These are phyloP conservation scores for Arthroderma sp. DNA, from an alignment of 2,329 filamentous ascomycete genomes.

Conservation along the genomic window DNA sequence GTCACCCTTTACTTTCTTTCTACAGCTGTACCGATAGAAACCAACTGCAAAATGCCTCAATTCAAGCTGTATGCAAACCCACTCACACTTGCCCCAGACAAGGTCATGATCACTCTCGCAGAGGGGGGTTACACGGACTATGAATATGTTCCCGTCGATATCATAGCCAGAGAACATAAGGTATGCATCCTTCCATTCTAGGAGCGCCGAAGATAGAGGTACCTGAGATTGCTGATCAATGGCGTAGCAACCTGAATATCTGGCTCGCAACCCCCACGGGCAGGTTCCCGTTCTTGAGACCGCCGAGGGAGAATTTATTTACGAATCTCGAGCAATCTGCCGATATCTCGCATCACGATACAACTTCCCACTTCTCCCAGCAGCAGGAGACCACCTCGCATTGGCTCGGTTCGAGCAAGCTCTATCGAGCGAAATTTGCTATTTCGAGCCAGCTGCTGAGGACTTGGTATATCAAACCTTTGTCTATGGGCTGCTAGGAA, in stretches of 20 bases:
- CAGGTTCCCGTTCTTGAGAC: conserved; percentile 30
- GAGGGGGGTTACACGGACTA: conserved; percentile 34
- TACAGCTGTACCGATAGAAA: neutral
- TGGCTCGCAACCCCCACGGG: conserved; percentile 27
- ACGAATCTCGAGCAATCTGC: conserved; percentile 37
- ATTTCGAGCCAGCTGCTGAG: conserved; percentile 34
- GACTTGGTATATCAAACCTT: conserved; percentile 35
- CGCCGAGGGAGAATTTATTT: conserved; percentile 31
- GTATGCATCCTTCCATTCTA: conserved; percentile 18
- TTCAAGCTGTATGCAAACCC: conserved; percentile 31
- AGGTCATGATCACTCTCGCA: conserved; percentile 31
- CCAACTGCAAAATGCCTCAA: neutral
- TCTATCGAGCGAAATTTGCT: conserved; percentile 28
- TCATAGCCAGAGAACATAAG: conserved; percentile 32
- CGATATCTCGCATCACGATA: conserved; percentile 35
- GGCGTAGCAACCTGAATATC: conserved; percentile 14
- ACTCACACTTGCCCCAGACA: conserved; percentile 32
- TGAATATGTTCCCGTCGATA: conserved; percentile 26
- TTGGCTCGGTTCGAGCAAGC: conserved; percentile 34
- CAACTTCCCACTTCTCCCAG: conserved; percentile 32
- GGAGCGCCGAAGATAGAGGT: neutral
- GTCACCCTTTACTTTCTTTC: neutral
- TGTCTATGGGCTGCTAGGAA: conserved; percentile 32
- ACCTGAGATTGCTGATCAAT: neutral
- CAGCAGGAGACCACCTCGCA: conserved; percentile 27